phyloP scores from a whole-genome alignment of 306 rosid species.

The Quercus suber region DNA sequence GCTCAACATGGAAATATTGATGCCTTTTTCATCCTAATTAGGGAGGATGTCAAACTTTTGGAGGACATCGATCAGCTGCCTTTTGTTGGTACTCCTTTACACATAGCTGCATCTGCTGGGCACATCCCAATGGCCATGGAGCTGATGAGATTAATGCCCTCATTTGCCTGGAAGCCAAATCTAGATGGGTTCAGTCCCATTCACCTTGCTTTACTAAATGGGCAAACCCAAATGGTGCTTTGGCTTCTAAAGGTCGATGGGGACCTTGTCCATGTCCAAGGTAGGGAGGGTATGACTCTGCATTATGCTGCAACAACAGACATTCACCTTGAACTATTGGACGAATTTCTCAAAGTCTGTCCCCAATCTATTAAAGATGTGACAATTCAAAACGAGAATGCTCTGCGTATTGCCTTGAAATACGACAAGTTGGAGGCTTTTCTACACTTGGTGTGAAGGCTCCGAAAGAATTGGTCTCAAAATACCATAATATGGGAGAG shows the following conservation, averaged over 20 bases:
- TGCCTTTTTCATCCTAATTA: background rate
- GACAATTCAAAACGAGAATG: background rate
- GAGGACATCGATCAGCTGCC: background rate
- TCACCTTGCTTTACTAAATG: background rate
- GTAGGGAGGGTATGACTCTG: background rate
- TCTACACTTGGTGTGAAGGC: too few relatives aligned
- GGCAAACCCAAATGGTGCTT: background rate
- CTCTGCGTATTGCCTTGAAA: background rate
- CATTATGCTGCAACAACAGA: background rate
- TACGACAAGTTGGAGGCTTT: too few relatives aligned
- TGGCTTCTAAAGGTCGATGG: background rate
- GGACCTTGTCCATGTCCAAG: background rate
- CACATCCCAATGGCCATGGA: background rate
- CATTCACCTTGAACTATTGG: background rate
- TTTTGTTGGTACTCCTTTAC: background rate
- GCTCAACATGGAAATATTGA: background rate
- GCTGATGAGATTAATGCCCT: background rate
- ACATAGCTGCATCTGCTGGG: background rate
- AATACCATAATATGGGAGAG: too few relatives aligned
- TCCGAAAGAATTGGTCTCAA: too few relatives aligned
- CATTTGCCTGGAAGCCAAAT: too few relatives aligned
- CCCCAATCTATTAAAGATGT: background rate
- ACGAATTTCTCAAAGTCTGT: background rate
- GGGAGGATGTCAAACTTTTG: background rate
- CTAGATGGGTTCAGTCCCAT: background rate